Conservation (phyloP, 352 stramenopile species). For the Thalassiosira hispida region DNA sequence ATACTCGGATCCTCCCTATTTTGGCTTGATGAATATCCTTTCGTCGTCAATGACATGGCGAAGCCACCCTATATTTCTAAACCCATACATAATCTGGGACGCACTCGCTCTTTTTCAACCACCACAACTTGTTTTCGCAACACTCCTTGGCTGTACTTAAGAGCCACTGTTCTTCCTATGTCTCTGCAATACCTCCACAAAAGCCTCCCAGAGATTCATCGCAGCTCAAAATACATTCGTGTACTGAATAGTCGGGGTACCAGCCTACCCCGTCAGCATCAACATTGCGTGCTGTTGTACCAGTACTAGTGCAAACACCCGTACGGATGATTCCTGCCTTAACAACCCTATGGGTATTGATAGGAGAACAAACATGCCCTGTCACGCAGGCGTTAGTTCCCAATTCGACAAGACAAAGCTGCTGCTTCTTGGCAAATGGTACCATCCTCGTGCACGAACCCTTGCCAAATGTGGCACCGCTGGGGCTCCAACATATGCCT, state of each 20-base stretch:
- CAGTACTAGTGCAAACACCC: neutral
- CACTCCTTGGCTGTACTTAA: neutral
- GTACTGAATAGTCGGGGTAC: neutral
- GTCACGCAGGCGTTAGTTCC: neutral
- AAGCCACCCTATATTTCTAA: neutral
- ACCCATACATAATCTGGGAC: neutral
- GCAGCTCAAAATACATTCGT: neutral
- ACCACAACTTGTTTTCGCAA: constrained; percentile 5
- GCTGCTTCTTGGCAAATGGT: neutral
- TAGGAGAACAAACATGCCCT: neutral
- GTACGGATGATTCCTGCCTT: neutral
- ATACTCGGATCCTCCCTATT: too few relatives aligned
- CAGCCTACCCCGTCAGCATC: neutral
- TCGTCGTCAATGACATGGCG: too few relatives aligned
- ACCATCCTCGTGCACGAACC: neutral
- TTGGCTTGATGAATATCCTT: too few relatives aligned
- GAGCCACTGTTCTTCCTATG: neutral
- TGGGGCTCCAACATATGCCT: neutral
- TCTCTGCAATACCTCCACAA: neutral
- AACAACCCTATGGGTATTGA: neutral
- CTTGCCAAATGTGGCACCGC: neutral
- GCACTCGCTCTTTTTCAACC: neutral
- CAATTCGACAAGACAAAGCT: neutral
- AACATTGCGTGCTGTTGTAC: neutral
- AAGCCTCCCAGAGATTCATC: neutral